Conservation (phyloP, 1,139 yeast species). For the Trichomonascaceae sp. region DNA sequence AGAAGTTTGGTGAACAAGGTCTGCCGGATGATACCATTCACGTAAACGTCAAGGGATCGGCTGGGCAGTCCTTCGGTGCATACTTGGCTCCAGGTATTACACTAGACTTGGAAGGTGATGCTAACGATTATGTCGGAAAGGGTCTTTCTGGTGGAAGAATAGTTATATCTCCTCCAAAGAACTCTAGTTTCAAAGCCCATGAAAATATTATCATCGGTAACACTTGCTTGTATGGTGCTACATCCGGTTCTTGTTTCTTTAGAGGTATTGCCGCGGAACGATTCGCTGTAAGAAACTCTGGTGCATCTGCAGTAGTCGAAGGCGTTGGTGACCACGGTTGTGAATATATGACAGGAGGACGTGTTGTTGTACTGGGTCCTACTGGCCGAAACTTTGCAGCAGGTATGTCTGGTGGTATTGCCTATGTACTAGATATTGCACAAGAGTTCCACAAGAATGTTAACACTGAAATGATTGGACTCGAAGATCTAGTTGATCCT, state of each 20-base stretch:
- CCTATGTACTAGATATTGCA: conserved; percentile 91
- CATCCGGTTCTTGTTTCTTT: conserved; percentile 88
- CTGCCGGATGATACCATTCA: conserved; percentile 95
- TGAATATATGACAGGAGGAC: conserved; percentile 99
- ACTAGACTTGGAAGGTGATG: conserved; percentile 92
- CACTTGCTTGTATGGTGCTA: conserved; percentile 97
- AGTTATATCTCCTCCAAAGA: conserved; percentile 85
- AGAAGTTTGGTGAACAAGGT: conserved; percentile 87
- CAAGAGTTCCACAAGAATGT: conserved; percentile 83
- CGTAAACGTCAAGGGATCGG: conserved; percentile 85
- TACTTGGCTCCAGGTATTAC: conserved; percentile 95
- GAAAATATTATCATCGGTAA: conserved; percentile 96
- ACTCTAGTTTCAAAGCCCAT: conserved; percentile 81
- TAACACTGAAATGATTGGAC: conserved; percentile 76
- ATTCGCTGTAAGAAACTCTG: conserved; percentile 97
- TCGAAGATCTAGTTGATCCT: conserved; percentile 73
- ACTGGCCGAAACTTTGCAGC: conserved; percentile 97
- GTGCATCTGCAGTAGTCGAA: conserved; percentile 94
- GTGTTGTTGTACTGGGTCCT: conserved; percentile 85
- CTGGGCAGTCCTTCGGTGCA: conserved; percentile 99
- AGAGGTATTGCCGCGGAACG: conserved; percentile 98
- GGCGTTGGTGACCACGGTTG: conserved; percentile 99
- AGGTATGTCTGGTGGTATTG: conserved; percentile 99
- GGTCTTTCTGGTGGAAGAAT: conserved; percentile 95
- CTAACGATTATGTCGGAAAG: conserved; percentile 96